Percentiles rank a stretch among this genome's conserved stretches.
Conservation (phyloP, 163 green algal species). For the Prototheca stagnorum region DNA sequence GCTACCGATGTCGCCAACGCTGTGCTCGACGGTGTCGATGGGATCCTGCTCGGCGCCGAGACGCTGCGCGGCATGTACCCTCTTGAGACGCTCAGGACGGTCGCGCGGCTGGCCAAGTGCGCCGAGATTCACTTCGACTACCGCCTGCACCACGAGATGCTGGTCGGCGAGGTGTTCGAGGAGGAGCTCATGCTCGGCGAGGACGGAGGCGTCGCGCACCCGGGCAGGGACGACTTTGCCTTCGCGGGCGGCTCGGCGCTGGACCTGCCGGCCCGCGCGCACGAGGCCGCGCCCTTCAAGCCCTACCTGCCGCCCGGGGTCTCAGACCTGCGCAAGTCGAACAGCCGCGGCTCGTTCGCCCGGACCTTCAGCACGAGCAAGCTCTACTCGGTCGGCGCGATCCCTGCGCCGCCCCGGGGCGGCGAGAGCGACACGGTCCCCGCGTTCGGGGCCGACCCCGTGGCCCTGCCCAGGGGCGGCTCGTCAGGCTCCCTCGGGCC, state of each 20-base stretch:
- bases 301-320: no score
- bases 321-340: no score
- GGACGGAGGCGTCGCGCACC: neutral
- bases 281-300: neutral
- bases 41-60: slow-evolving; percentile 69
- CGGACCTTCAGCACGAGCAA: no score
- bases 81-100: slow-evolving; percentile 24
- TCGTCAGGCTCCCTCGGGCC: no score
- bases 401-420: no score
- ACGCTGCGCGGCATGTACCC: slow-evolving; percentile 44
- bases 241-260: neutral
- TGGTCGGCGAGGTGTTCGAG: slow-evolving; percentile 19
- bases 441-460: no score
- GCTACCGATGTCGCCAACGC: slow-evolving; percentile 79
- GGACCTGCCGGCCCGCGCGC: no score
- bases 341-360: no score
- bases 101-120: slow-evolving; percentile 31
- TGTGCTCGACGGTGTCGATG: slow-evolving; percentile 81
- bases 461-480: no score
- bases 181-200: slow-evolving; percentile 2
- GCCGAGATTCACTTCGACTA: slow-evolving; percentile 54
- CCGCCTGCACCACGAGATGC: slow-evolving; percentile 14
- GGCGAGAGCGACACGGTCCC: no score
- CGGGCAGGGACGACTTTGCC: neutral
- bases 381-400: no score